phyloP scores from a whole-genome alignment of 176 grass and related monocot genomes.

The Oropetium thomaeum region DNA sequence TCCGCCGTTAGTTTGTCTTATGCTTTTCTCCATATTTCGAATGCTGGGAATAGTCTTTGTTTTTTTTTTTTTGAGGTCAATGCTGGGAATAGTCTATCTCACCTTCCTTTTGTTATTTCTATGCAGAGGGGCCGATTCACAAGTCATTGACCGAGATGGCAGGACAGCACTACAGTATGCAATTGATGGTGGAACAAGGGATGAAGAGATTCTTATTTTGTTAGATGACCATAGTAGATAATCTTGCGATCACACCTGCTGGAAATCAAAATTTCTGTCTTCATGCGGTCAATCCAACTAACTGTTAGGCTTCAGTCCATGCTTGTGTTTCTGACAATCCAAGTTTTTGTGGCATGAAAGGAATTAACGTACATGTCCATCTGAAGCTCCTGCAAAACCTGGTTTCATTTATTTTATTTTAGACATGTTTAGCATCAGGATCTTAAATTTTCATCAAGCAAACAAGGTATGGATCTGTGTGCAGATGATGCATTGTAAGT shows the following conservation, averaged over 20 bases:
- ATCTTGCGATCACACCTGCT: constrained; percentile 15
- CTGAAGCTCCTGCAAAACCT: constrained; percentile 11
- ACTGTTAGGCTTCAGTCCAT: constrained; percentile 3
- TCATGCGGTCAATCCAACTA: background rate
- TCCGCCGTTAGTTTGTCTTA: no score
- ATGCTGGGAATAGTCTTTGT: no score
- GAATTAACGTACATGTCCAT: constrained; percentile 26
- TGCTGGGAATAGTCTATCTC: background rate
- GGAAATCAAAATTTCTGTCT: background rate
- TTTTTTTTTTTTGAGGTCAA: no score
- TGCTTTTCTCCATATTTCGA: no score
- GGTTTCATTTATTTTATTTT: background rate
- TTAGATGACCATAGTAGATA: constrained; percentile 80
- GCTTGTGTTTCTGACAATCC: constrained; percentile 7
- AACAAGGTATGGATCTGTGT: constrained; percentile 46
- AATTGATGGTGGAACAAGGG: constrained; percentile 58
- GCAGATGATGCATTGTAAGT: constrained; percentile 58
- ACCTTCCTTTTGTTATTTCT: constrained; percentile 18
- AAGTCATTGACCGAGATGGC: constrained; percentile 64
- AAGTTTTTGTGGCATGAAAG: constrained; percentile 23
- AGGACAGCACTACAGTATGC: constrained; percentile 82
- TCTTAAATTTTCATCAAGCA: constrained; percentile 44
- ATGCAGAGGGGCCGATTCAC: constrained; percentile 69
- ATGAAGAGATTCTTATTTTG: constrained; percentile 76
- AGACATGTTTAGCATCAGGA: background rate